phyloP scores from a whole-genome alignment of 441 rosid genomes.

The Gossypium schwendimanii region DNA sequence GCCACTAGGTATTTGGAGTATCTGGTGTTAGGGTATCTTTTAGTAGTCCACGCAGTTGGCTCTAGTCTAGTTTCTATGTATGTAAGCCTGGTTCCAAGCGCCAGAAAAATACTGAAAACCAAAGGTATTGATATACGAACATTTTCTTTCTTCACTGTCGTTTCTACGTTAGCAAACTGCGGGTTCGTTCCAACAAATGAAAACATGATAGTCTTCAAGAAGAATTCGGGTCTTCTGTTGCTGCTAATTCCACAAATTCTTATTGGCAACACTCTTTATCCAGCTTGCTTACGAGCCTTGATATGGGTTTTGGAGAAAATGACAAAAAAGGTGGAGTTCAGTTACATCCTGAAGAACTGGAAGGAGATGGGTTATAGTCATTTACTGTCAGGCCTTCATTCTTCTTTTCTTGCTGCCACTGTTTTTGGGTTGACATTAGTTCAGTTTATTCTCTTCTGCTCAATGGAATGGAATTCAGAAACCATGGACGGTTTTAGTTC shows the following conservation, averaged over 20 bases:
- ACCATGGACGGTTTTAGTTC: constrained; percentile 34
- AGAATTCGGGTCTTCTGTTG: constrained; percentile 37
- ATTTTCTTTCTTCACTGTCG: constrained; percentile 23
- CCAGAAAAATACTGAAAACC: constrained; percentile 12
- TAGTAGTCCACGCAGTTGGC: constrained; percentile 19
- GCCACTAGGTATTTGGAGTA: constrained; percentile 12
- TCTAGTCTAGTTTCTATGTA: constrained; percentile 10
- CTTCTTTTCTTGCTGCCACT: constrained; percentile 19
- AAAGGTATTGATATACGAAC: constrained; percentile 16
- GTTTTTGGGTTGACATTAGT: constrained; percentile 25
- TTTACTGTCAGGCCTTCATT: constrained; percentile 21
- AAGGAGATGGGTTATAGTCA: constrained; percentile 28
- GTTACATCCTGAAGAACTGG: constrained; percentile 21
- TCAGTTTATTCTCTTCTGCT: constrained; percentile 26
- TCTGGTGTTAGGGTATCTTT: constrained; percentile 20
- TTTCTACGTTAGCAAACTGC: constrained; percentile 34
- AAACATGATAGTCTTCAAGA: constrained; percentile 36
- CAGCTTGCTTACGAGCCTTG: constrained; percentile 21
- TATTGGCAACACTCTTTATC: constrained; percentile 39
- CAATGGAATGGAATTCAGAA: constrained; percentile 43
- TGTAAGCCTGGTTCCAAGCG: constrained; percentile 14
- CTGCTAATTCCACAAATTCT: constrained; percentile 36
- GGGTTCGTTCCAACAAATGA: constrained; percentile 46
- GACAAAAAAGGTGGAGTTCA: constrained; percentile 16
- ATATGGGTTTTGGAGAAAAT: constrained; percentile 27